Evolutionary conservation across 1,284 basidiomycete species (phyloP), one percentile per base, ranked within the genome.

Genomic region (Peniophora sp.): DNA sequence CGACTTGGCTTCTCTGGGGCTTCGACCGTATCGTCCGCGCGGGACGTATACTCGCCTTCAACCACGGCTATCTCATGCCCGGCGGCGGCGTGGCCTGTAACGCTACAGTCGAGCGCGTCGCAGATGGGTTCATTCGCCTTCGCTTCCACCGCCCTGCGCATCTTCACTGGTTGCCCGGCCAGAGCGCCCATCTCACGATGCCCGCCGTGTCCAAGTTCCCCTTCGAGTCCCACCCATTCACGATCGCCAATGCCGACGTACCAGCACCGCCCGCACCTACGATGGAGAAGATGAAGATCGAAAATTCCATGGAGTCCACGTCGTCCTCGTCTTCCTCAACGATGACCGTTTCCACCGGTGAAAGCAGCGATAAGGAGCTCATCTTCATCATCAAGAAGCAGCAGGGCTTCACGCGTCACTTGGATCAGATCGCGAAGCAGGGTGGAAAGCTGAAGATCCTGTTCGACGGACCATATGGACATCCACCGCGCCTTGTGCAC

Each of bases 1-100:
- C 82, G 3, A 70, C 73, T 1, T 72, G 84, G 64, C 65, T 83
- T 56, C 61, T 86, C 32, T 89, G 84, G 84, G 81, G 68, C 0
- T 61, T 84, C 45, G 85, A 88, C 61, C 76, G 84, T 23, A 51
- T 75, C 36, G 57, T 83, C 50, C 77, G 83, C 12, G 20, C 73
- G 16, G 52, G 70, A 10, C 77, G 81, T 16, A 61, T 85, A 5
- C 55, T 79, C 45, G 54, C 73, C 34, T 71, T 73, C 65, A 86
- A 85, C 65, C 67, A 72, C 56, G 68, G 63, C 23, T 72, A 67
- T 62, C 69, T 70, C 54, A 62, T 62, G 58, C 38, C 58, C 56
- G 50, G 52, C 12, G 50, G 57, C 19, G 55, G 62, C 6, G 52
- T 55, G 17, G 50, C 65, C 50, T 65, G 70, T 50, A 62, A 72